A percentile compares a stretch with the other conserved stretches of the same genome.
Evolutionary conservation across 768 basidiomycete genomes (phyloP).

Genomic region (Phaeotremella fagi): DNA sequence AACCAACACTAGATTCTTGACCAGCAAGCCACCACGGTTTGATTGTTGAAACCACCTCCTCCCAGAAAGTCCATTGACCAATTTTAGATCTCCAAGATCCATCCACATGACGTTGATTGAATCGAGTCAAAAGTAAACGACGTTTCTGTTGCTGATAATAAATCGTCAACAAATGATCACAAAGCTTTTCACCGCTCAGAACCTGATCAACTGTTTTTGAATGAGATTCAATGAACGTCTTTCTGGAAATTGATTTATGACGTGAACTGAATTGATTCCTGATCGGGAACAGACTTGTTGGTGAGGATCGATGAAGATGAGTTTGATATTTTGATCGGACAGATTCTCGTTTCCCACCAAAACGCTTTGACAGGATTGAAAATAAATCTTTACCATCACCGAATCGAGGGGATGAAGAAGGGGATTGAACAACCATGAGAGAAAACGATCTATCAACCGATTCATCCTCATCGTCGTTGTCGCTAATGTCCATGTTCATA

Average conservation of each 20-base stretch:
- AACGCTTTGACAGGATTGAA: not conserved
- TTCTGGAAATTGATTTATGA: not conserved
- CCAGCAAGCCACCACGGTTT: slow-evolving; percentile 15
- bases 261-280: not conserved
- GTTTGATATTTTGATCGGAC: slow-evolving; percentile 8
- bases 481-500: not conserved
- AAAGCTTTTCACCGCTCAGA: too few species aligned
- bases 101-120: slow-evolving; percentile 1
- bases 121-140: not conserved
- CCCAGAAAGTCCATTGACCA: slow-evolving; percentile 12
- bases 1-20: slow-evolving; percentile 14
- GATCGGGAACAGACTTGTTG: slow-evolving; percentile 6
- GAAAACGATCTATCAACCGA: not conserved
- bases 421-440: not conserved
- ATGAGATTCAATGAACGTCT: slow-evolving; percentile 5
- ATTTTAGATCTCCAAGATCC: slow-evolving; percentile 10
- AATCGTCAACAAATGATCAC: not conserved
- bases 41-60: not conserved
- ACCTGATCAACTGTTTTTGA: not conserved
- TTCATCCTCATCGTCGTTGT: not conserved
- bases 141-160: slow-evolving; percentile 9
- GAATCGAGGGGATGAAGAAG: not conserved
- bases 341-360: not conserved
- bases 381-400: not conserved
- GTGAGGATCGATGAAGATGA: slow-evolving; percentile 15